Conservation (phyloP, 345 rosid species). For the Mallotus nudiflorus region DNA sequence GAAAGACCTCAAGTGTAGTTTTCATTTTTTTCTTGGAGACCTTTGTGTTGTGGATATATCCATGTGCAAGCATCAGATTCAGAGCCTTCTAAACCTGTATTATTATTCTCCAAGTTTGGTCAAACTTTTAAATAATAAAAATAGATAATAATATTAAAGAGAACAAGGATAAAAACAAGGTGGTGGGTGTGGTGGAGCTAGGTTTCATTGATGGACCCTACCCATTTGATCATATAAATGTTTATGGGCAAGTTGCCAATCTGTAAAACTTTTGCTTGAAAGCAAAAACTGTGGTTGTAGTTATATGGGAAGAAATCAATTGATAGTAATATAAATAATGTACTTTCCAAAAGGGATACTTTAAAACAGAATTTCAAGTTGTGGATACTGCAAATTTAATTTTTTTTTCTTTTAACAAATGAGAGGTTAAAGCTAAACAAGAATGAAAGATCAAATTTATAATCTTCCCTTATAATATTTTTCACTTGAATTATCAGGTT, state of each 20-base stretch:
- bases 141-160: slow-evolving; percentile 21
- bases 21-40: slow-evolving; percentile 3
- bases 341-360: neutral
- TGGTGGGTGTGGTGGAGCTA: slow-evolving; percentile 26
- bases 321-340: neutral
- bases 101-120: slow-evolving; percentile 22
- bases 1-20: slow-evolving; percentile 20
- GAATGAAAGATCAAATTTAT: no score
- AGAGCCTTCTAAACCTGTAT: slow-evolving; percentile 15
- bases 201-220: slow-evolving; percentile 25
- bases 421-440: no score
- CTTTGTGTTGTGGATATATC: slow-evolving; percentile 15
- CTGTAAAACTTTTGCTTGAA: slow-evolving; percentile 16
- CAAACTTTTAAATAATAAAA: slow-evolving; percentile 17
- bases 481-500: no score
- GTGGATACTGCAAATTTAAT: no score
- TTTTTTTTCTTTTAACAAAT: no score
- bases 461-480: no score
- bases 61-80: slow-evolving; percentile 38
- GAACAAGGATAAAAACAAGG: slow-evolving; percentile 6
- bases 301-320: neutral
- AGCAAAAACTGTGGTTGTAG: slow-evolving; percentile 11
- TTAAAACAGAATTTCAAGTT: neutral
- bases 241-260: slow-evolving; percentile 24
- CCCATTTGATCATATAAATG: slow-evolving; percentile 20